phyloP scores from a whole-genome alignment of 129 eudicot genomes.

The Centella asiatica region DNA sequence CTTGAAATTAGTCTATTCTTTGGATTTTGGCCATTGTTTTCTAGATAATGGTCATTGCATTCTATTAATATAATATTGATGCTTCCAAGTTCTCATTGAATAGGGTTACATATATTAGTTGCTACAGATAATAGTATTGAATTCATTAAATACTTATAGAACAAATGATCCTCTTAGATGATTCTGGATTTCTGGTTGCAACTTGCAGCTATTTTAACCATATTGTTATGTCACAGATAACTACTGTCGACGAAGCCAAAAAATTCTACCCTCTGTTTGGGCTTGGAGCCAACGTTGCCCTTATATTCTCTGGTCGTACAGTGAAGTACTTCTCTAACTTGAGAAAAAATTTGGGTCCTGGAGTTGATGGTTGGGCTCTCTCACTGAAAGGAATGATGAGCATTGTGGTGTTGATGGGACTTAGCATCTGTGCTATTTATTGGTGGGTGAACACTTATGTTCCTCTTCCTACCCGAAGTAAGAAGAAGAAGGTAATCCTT shows the following conservation, averaged over 20 bases:
- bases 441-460: conserved; percentile 94
- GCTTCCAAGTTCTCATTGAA: too few relatives aligned
- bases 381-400: conserved; percentile 92
- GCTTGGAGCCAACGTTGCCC: conserved; percentile 96
- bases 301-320: conserved; percentile 94
- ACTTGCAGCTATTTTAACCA: not conserved
- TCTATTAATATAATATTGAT: too few relatives aligned
- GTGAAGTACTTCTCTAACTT: conserved; percentile 90
- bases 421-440: conserved; percentile 65
- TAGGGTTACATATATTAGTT: too few relatives aligned
- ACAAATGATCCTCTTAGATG: too few relatives aligned
- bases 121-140: not conserved
- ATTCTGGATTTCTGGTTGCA: not conserved
- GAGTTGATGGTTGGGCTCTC: conserved; percentile 97
- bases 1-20: not conserved
- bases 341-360: conserved; percentile 77
- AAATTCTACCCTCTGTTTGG: conserved; percentile 94
- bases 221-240: conserved; percentile 45
- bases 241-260: conserved; percentile 94
- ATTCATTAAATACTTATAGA: not conserved
- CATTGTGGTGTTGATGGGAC: conserved; percentile 84
- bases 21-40: too few relatives aligned
- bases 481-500: conserved; percentile 80
- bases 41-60: not conserved
- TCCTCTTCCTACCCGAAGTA: conserved; percentile 86